Evolutionary conservation across 148 eudicot species (phyloP).

Genomic region (Talinum fruticosum): DNA sequence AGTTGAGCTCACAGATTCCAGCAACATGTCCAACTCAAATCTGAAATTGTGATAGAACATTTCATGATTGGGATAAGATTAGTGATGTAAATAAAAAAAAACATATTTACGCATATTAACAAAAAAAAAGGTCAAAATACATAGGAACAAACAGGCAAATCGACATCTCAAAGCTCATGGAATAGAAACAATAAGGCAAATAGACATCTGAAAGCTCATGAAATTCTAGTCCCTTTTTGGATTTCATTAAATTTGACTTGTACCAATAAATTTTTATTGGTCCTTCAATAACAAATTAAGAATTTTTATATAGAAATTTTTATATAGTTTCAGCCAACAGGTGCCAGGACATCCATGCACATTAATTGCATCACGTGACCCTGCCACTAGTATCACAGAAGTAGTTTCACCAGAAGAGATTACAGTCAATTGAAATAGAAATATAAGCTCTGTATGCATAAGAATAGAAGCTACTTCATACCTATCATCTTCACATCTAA

Average conservation of each 20-base stretch:
- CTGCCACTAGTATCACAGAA: background rate
- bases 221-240: too few relatives aligned
- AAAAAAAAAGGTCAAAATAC: background rate
- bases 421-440: background rate
- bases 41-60: conserved; percentile 35
- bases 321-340: too few relatives aligned
- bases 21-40: conserved; percentile 95
- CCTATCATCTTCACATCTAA: conserved; percentile 99
- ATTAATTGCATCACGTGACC: too few relatives aligned
- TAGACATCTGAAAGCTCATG: too few relatives aligned
- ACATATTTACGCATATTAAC: background rate
- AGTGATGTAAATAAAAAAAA: background rate
- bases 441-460: background rate
- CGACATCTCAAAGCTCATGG: too few relatives aligned
- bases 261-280: too few relatives aligned
- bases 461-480: conserved; percentile 20
- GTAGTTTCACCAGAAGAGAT: background rate
- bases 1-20: conserved; percentile 87
- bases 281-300: too few relatives aligned
- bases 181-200: too few relatives aligned
- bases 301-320: too few relatives aligned
- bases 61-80: conserved; percentile 1
- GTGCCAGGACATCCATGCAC: too few relatives aligned
- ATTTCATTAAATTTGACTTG: too few relatives aligned
- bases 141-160: background rate